phyloP scores from a whole-genome alignment of 805 yeast species.

The Zygoascus biomembranicola region DNA sequence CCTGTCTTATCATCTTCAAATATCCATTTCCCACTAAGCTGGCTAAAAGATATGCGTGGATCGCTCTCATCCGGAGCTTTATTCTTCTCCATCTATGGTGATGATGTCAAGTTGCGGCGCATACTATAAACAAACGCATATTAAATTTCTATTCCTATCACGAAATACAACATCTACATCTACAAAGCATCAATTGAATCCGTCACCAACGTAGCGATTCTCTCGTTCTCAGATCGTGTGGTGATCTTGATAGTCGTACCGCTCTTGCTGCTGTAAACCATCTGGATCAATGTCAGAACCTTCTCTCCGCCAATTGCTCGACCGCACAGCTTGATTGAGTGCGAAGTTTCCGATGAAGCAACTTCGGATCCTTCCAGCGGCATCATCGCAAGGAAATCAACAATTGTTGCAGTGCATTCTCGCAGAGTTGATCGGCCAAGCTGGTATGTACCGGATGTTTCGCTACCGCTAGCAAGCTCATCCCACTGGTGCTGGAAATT shows the following conservation, averaged over 20 bases:
- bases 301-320: constrained; percentile 50
- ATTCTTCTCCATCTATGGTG: neutral
- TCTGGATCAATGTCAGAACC: constrained; percentile 35
- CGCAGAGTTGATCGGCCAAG: constrained; percentile 42
- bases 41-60: constrained; percentile 29
- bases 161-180: neutral
- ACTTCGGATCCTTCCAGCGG: constrained; percentile 68
- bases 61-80: constrained; percentile 14
- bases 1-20: constrained; percentile 28
- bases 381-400: constrained; percentile 48
- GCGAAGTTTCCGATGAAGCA: constrained; percentile 49
- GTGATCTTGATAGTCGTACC: constrained; percentile 40
- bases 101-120: neutral
- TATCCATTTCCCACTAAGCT: constrained; percentile 29
- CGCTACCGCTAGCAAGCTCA: constrained; percentile 43
- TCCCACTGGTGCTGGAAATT: constrained; percentile 69
- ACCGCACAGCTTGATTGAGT: constrained; percentile 75
- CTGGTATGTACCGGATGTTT: constrained; percentile 59
- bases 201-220: constrained; percentile 43
- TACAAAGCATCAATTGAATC: constrained; percentile 24
- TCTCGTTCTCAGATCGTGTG: constrained; percentile 37
- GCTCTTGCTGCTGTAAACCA: constrained; percentile 34
- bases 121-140: neutral
- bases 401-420: constrained; percentile 50
- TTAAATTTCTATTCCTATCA: neutral